phyloP scores from a whole-genome alignment of 768 basidiomycete genomes.

The Amanita rimosa region DNA sequence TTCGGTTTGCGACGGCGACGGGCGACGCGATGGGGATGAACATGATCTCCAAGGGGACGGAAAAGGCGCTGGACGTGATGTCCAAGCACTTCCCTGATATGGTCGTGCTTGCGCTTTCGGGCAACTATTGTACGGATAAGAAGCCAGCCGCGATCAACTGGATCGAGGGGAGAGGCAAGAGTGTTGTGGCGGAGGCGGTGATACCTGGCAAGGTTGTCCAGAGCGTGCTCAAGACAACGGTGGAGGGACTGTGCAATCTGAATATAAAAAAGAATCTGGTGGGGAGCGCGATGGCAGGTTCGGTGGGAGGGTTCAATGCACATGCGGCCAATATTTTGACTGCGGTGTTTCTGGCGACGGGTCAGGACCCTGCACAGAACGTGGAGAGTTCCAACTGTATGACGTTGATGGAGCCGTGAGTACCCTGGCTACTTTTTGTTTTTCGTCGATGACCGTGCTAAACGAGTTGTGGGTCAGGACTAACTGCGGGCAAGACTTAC shows the following conservation, averaged over 20 bases:
- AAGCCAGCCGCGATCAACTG: slow-evolving; percentile 99
- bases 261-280: slow-evolving; percentile 97
- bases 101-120: slow-evolving; percentile 82
- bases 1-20: slow-evolving; percentile 88
- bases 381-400: slow-evolving; percentile 98
- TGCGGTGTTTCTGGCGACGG: slow-evolving; percentile 90
- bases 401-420: slow-evolving; percentile 97
- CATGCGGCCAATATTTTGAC: slow-evolving; percentile 97
- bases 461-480: slow-evolving; percentile 33
- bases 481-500: slow-evolving; percentile 81
- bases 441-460: background rate
- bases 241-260: slow-evolving; percentile 78
- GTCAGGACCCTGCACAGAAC: slow-evolving; percentile 98
- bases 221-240: slow-evolving; percentile 91
- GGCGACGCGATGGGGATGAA: slow-evolving; percentile 99
- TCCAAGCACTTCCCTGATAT: slow-evolving; percentile 79
- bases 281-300: slow-evolving; percentile 96
- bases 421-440: slow-evolving; percentile 18
- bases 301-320: slow-evolving; percentile 97
- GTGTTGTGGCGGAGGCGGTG: slow-evolving; percentile 92
- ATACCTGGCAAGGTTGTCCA: slow-evolving; percentile 83
- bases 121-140: slow-evolving; percentile 99
- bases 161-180: slow-evolving; percentile 99
- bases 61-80: slow-evolving; percentile 82
- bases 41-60: slow-evolving; percentile 98